Evolutionary conservation across 2,329 filamentous ascomycete genomes (phyloP).

Genomic region (Blastomyces gilchristii): DNA sequence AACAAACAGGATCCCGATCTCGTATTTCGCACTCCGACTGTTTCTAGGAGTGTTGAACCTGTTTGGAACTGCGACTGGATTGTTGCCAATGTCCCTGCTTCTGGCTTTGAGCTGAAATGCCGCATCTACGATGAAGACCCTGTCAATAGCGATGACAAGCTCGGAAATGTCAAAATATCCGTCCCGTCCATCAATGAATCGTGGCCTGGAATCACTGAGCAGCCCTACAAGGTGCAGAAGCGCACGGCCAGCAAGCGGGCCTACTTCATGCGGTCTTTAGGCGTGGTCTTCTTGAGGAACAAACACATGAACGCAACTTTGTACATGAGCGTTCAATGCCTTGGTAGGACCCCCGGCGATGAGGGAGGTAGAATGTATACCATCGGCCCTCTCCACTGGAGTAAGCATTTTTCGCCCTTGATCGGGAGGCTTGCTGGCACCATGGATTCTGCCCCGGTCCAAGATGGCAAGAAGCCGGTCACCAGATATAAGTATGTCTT

Average conservation of each 20-base stretch:
- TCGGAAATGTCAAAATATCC: slow-evolving; percentile 72
- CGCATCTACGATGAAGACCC: slow-evolving; percentile 85
- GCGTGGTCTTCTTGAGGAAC: slow-evolving; percentile 51
- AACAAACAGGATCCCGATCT: slow-evolving; percentile 80
- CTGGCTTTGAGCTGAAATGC: slow-evolving; percentile 75
- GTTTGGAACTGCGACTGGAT: slow-evolving; percentile 79
- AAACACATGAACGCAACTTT: slow-evolving; percentile 61
- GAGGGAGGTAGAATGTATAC: slow-evolving; percentile 65
- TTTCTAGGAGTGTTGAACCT: slow-evolving; percentile 62
- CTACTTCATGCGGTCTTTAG: slow-evolving; percentile 61
- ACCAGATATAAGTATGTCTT: slow-evolving; percentile 64
- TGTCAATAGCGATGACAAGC: slow-evolving; percentile 71
- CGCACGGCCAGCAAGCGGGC: slow-evolving; percentile 73
- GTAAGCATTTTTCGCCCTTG: slow-evolving; percentile 79
- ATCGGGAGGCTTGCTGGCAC: slow-evolving; percentile 71
- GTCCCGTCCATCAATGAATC: slow-evolving; percentile 50
- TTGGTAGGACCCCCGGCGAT: slow-evolving; percentile 60
- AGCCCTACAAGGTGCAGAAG: slow-evolving; percentile 65
- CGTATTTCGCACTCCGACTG: slow-evolving; percentile 62
- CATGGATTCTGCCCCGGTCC: slow-evolving; percentile 53
- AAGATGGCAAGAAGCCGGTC: slow-evolving; percentile 44
- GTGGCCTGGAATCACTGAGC: slow-evolving; percentile 59
- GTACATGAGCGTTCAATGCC: slow-evolving; percentile 62
- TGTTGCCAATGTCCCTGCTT: slow-evolving; percentile 72
- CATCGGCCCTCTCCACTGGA: slow-evolving; percentile 63